These are phyloP conservation scores for Mucor lusitanicus DNA, from an alignment of 371 early-diverging fungal genomes.

Conservation along the genomic window DNA sequence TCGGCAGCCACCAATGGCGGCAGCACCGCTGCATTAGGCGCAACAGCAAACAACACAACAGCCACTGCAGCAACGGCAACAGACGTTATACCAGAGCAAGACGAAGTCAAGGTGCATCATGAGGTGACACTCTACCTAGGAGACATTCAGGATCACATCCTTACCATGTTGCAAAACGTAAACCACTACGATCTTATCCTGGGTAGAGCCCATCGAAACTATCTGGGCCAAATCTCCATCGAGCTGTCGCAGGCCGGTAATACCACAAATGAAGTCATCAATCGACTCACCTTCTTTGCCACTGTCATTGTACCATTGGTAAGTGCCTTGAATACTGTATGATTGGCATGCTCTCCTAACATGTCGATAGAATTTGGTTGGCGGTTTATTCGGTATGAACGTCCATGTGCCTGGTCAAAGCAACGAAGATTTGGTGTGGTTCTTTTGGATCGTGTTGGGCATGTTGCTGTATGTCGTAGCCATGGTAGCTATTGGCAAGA, in stretches of 20 bases:
- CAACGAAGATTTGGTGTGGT: conserved; percentile 67
- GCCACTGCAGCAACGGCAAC: not conserved
- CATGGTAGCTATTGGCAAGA: conserved; percentile 45
- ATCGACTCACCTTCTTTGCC: conserved; percentile 89
- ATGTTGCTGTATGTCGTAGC: conserved; percentile 49
- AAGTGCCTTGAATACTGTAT: not conserved
- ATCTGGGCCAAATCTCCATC: conserved; percentile 94
- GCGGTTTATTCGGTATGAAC: conserved; percentile 81
- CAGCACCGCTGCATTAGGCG: not conserved
- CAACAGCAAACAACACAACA: not conserved
- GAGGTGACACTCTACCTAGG: conserved; percentile 74
- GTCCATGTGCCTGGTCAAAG: conserved; percentile 83
- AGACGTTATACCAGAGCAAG: conserved; percentile 9
- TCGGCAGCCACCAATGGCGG: not conserved
- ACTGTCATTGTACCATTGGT: conserved; percentile 81
- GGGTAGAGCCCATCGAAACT: conserved; percentile 91
- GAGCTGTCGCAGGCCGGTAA: conserved; percentile 95
- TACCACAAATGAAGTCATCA: conserved; percentile 89
- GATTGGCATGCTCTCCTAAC: not conserved
- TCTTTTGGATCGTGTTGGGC: conserved; percentile 71
- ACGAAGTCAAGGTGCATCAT: conserved; percentile 47
- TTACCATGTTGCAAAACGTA: conserved; percentile 93
- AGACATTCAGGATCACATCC: conserved; percentile 91
- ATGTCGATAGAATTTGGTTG: conserved; percentile 70
- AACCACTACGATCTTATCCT: conserved; percentile 90